A percentile compares a stretch with the other conserved stretches of the same genome.
These are phyloP conservation scores for Phytomonas serpens DNA, from an alignment of 208 protist genomes.

Conservation along the genomic window DNA sequence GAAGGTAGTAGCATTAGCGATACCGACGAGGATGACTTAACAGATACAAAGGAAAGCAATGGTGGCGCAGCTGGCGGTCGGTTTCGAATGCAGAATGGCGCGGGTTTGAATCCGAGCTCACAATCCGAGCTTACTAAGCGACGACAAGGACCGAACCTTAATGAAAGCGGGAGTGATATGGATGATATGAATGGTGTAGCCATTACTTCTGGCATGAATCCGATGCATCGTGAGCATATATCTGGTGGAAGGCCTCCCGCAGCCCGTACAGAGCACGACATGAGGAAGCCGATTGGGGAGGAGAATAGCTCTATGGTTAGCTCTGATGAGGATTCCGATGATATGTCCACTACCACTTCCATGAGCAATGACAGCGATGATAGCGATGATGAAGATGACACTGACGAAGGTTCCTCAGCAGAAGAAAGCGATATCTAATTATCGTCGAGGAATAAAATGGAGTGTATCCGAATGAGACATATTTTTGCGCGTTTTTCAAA, in stretches of 20 bases:
- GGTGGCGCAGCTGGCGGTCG: not conserved
- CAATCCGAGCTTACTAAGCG: not conserved
- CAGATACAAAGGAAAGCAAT: slow-evolving; percentile 3
- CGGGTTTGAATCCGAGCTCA: not conserved
- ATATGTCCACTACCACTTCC: slow-evolving; percentile 22
- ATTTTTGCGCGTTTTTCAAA: not conserved
- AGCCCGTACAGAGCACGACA: not conserved
- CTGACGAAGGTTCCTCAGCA: slow-evolving; percentile 20
- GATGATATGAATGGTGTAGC: slow-evolving; percentile 9
- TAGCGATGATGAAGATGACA: slow-evolving; percentile 27
- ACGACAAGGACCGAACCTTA: not conserved
- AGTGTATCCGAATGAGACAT: not conserved
- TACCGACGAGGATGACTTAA: slow-evolving; percentile 16
- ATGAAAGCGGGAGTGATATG: not conserved
- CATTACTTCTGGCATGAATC: not conserved
- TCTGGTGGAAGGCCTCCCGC: not conserved
- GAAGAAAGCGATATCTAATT: slow-evolving; percentile 52
- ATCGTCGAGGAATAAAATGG: slow-evolving; percentile 6
- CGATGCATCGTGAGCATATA: slow-evolving; percentile 5
- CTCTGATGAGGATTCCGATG: slow-evolving; percentile 21
- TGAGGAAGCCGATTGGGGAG: not conserved
- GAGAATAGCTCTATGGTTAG: slow-evolving; percentile 7
- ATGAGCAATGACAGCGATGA: slow-evolving; percentile 38
- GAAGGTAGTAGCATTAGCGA: slow-evolving; percentile 55
- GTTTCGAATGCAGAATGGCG: not conserved